Evolutionary conservation across 2,329 filamentous ascomycete genomes (phyloP), one percentile per base, ranked within the genome.

Genomic region (Didymosphaeria variabile): DNA sequence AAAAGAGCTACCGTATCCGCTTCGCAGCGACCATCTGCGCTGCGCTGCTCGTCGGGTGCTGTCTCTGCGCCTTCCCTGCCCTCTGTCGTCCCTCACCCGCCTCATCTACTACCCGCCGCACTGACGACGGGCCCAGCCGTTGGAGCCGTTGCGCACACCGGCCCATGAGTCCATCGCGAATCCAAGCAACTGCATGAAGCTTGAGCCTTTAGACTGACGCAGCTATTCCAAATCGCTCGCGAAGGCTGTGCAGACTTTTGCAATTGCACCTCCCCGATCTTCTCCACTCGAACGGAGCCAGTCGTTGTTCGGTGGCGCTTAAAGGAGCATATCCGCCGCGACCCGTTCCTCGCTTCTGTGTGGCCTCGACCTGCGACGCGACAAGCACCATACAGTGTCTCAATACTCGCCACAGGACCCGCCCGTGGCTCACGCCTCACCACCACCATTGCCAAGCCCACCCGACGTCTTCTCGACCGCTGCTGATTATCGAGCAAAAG

Each of bases 171-270:
- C 51, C 21, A 54, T 15, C 51, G 13, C 23, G 21, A 31, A 34
- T 44, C 36, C 17, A 44, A 12, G 36, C 36, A 29, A n/a, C 2
- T 32, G 50, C 21, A 42, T 26, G 21, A 42, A 8, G 19, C 36
- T 44, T 5, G 12, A 54, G 51, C 51, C 49, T 51, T 21, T 29
- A 47, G 45, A 29, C 21, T 5, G 49, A 38, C 49, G n/a, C 31
- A 23, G 23, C 7, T 15, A 73, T 75, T 74, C 71, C 72, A 74
- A 75, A 75, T 74, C 62, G 56, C 59, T 45, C 51, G 62, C 52
- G 32, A 63, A 65, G 72, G 70, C 70, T 68, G 69, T 72, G 69
- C 65, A 62, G 26, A 29, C 57, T 38, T 59, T 62, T 58, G 56
- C 55, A 23, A 55, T 34, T 53, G 40, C 57, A 7, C 15, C 49